Evolutionary conservation across 2,329 filamentous ascomycete species (phyloP), one percentile per base, ranked within the genome.

Genomic region (Paecilomyces variotii): DNA sequence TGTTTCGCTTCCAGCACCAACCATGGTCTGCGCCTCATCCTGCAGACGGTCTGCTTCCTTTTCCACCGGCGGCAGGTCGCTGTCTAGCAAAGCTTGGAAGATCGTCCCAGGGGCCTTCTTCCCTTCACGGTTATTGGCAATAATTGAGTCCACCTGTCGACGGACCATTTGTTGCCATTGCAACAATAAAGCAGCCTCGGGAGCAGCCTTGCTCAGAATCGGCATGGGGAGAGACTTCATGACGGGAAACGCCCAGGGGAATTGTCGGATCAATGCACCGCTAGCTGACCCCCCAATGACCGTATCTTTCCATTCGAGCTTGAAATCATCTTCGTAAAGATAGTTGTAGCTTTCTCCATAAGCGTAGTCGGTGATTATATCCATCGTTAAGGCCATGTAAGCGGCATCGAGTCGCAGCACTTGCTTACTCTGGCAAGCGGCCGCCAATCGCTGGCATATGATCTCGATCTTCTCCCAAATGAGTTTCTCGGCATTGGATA

Each of bases 291-390:
- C 64, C 2, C 64, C 62, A 2, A 68, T 60, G 7, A 71, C 64
- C 10, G 64, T 61, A 4, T 67, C 57, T 60, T 68, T 57, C 64
- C 66, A 54, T 55, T 64, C 54, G 55, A 62, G 39, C 56, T 67
- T 63, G 50, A 70, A 72, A 24, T 67, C 62, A 2, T 66, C 65
- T 6, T 67, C 56, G 0, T 70, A 67, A 0, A 76, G 65, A 7
- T 69, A 71, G 14, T 69, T 62, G 30, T 67, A 67, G 54, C 62
- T 69, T 60, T 67, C 67, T 11, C 69, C 76, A 45, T 75, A 77
- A n/a, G 66, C 68, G 57, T 77, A 77, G n/a, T 74, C 63, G 0
- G 68, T 71, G 55, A 75, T 74, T 14, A 75, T 69, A 58, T 78
- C 75, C 24, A 67, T 67, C 4, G 70, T 72, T 25, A 73, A 60